Evolutionary conservation across 164 flowering plant species (phyloP).

Genomic region (Malania oleifera): DNA sequence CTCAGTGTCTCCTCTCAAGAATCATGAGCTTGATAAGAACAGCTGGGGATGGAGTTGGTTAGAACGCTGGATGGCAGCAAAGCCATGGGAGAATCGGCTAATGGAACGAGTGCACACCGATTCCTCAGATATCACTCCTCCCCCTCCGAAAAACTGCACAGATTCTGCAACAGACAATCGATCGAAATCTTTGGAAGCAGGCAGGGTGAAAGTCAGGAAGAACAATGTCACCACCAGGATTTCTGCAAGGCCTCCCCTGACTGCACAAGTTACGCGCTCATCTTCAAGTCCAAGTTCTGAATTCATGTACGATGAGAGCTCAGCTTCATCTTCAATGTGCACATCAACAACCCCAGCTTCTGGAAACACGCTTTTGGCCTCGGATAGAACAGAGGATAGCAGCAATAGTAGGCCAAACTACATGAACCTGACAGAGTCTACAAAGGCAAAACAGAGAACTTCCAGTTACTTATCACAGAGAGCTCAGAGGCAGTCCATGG

Average conservation of each 20-base stretch:
- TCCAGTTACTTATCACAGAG: constrained; percentile 24
- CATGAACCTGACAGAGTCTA: constrained; percentile 76
- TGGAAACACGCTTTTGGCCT: constrained; percentile 42
- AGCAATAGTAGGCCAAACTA: constrained; percentile 49
- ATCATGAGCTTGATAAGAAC: constrained; percentile 51
- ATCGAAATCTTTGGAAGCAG: constrained; percentile 41
- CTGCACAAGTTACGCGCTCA: constrained; percentile 44
- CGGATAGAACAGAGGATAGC: constrained; percentile 46
- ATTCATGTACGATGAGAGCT: constrained; percentile 61
- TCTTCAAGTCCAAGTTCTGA: constrained; percentile 85
- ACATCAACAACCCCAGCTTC: constrained; percentile 73
- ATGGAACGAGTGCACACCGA: constrained; percentile 56
- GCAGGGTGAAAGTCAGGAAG: constrained; percentile 52
- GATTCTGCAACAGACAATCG: constrained; percentile 18
- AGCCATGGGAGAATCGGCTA: constrained; percentile 91
- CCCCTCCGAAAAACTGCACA: constrained; percentile 31
- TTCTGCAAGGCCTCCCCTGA: constrained; percentile 68
- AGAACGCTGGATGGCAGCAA: constrained; percentile 97
- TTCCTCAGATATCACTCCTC: constrained; percentile 40
- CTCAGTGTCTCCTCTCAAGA: constrained; percentile 30
- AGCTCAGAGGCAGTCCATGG: constrained; percentile 65
- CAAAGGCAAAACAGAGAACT: constrained; percentile 67
- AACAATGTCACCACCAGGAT: constrained; percentile 76
- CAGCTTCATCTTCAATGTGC: constrained; percentile 69
- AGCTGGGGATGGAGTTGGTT: constrained; percentile 98